Evolutionary conservation across 345 rosid species (phyloP), one percentile per base, ranked within the genome.

Genomic region (Limnanthes douglasii): DNA sequence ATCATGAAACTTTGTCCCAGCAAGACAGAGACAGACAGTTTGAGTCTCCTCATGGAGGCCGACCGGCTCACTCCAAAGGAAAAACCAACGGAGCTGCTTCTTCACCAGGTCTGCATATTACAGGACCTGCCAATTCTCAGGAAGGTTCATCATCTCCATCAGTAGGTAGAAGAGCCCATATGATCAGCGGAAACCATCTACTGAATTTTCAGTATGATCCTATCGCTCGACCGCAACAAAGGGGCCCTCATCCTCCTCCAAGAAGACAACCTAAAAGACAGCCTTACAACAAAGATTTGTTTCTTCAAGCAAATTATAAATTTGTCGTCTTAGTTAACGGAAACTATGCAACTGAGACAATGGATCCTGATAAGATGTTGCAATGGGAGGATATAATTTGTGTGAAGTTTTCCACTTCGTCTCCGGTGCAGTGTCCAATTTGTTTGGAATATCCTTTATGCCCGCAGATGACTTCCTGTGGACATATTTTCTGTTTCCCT

Each of bases 401-500:
- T 37, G 71, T 90, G 39, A 84, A 75, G 61, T 77, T 72, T 60
- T 66, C 79, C n/a, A 80, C 95, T 27, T 68, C 98, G 7, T 61
- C 55, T 42, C 59, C 70, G 6, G 92, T 90, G 51, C 98, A 77
- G 62, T 90, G 95, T 30, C 95, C 98, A 8, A 77, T 90, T 51
- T 90, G 98, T 56, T 62, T 90, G 77, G 98, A 79, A 34, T 34
- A 57, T 38, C 98, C 98, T 57, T 59, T 84, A 1, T 90, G 98
- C 53, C 82, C 98, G 1, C 98, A 90, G 46, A 80, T 90, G 39
- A 90, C 98, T 37, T 68, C 86, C 0, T 90, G 98, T 37, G 98
- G 98, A n/a, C 98, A 84, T 46, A 72, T 90, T 4, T 88, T 79
- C 68, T 90, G 98, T 61, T 84, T 90, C 57, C 95, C 95, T 0